These are phyloP conservation scores for Quercus berberidifolia DNA, from an alignment of 306 rosid species.

Conservation along the genomic window DNA sequence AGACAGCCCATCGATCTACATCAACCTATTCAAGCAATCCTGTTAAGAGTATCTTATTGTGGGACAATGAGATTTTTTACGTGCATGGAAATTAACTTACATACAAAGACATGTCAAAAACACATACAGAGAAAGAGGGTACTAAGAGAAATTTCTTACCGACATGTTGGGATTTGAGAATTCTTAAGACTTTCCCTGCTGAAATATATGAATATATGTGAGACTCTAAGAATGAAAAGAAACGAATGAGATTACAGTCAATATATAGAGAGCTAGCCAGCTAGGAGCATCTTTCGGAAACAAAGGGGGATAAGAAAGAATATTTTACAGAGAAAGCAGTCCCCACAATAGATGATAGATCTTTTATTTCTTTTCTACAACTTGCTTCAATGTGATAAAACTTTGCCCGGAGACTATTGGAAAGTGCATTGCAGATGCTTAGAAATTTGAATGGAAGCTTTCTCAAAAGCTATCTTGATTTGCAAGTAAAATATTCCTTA, in stretches of 20 bases:
- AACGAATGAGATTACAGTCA: not conserved
- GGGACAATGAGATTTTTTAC: not conserved
- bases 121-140: not conserved
- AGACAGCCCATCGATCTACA: not conserved
- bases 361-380: not conserved
- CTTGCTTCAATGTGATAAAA: slow-evolving; percentile 24
- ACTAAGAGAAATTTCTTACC: slow-evolving; percentile 6
- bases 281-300: not conserved
- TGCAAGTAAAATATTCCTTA: not conserved
- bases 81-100: not conserved
- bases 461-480: not conserved
- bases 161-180: not conserved
- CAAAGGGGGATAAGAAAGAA: slow-evolving; percentile 21
- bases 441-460: not conserved
- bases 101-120: not conserved
- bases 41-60: not conserved
- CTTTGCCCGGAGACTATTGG: not conserved
- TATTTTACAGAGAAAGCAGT: not conserved
- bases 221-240: slow-evolving; percentile 4
- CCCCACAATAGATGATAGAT: slow-evolving; percentile 1
- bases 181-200: not conserved
- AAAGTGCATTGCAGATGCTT: slow-evolving; percentile 18
- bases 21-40: not conserved
- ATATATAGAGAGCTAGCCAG: not conserved
- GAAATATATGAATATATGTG: not conserved